Conservation (phyloP, 2,329 filamentous ascomycete genomes). For the Aspergillus sergii region DNA sequence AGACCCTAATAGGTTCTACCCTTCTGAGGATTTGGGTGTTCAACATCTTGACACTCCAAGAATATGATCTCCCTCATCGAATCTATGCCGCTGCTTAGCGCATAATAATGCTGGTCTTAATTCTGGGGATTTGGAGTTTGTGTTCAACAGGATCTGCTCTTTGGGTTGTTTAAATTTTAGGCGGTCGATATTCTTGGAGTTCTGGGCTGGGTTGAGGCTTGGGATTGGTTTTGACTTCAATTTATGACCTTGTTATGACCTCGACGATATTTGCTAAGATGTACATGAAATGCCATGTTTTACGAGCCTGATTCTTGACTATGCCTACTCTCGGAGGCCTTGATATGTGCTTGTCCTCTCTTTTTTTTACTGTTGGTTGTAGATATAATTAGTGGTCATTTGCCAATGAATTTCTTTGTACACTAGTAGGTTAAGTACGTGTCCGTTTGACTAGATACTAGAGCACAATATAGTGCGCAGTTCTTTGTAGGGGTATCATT, state of each 20-base stretch:
- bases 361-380: background rate
- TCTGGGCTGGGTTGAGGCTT: constrained; percentile 25
- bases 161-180: constrained; percentile 10
- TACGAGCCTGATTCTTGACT: constrained; percentile 32
- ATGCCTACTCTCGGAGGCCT: constrained; percentile 15
- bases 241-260: constrained; percentile 31
- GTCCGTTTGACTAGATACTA: background rate
- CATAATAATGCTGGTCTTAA: background rate
- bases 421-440: background rate
- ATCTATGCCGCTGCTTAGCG: background rate
- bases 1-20: constrained; percentile 4
- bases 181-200: constrained; percentile 30
- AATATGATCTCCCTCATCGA: background rate
- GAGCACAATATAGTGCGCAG: background rate
- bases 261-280: constrained; percentile 40
- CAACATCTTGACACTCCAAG: background rate
- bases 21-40: too few relatives aligned
- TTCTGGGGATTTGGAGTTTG: constrained; percentile 4
- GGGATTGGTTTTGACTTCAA: constrained; percentile 29
- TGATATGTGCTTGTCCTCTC: constrained; percentile 20
- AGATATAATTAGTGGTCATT: background rate
- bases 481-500: background rate
- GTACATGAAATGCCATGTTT: constrained; percentile 43
- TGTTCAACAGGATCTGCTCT: background rate
- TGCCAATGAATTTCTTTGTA: background rate